Evolutionary conservation across 495 filamentous ascomycete species (phyloP), one percentile per base, ranked within the genome.

Genomic region (Penicillium cosmopolitanum): DNA sequence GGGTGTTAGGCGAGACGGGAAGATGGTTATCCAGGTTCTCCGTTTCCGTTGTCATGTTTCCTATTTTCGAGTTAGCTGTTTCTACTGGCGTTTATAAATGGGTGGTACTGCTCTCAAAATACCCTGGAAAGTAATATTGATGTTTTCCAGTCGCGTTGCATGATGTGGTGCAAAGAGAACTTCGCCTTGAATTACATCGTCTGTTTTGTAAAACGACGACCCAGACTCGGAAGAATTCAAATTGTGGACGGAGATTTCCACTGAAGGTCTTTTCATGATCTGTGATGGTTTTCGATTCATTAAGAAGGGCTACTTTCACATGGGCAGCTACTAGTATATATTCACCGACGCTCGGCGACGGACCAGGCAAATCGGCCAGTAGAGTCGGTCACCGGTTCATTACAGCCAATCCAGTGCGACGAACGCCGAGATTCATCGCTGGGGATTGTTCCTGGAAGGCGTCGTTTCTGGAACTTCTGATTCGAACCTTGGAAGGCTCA

Each of bases 1-100:
- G 19, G 19, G n/a, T 50, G 21, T 57, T 34, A 15, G 1, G 2
- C 36, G 21, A 16, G 15, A 57, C 5, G 15, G 53, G 48, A 21
- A 62, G 3, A 21, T 57, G 59, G 2, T 50, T 50, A 4, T 57
- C 36, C 38, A 62, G 51, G 36, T 53, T 57, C 13, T 61, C 59
- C 7, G 21, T 34, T 51, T 61, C 38, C 0, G 36, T 53, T 31
- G 15, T 48, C 28, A 21, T 53, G 11, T 42, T 38, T 46, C 15
- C 46, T 50, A 15, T 28, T 9, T 21, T 15, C 8, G 19, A 9
- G 8, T 47, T 47, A 23, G 44, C 11, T 15, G 12, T 43, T 23
- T 23, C 23, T 23, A 23, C n/a, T n/a, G n/a, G n/a, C n/a, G n/a
- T 23, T 23, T 4, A 3, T 23, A 23, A 4, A 23, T 23, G 23